Percentiles rank a stretch among this genome's conserved stretches.
Conservation (phyloP, 306 rosid genomes). For the Inga leiocalycina region DNA sequence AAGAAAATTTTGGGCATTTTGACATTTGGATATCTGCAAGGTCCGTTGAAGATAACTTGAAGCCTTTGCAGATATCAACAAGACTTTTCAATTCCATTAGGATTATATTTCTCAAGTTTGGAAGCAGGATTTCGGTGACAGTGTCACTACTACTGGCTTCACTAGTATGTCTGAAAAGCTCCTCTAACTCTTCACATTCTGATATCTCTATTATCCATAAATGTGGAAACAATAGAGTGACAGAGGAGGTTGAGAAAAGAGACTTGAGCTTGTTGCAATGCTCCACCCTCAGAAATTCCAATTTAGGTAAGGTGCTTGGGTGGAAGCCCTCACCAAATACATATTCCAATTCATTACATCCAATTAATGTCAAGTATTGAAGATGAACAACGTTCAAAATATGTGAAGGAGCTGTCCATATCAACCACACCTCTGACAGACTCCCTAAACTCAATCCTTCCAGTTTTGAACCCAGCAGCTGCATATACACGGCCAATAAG, state of each 20-base stretch:
- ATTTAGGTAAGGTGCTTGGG: no score
- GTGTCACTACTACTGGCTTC: neutral
- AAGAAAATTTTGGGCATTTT: neutral
- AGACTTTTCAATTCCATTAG: neutral
- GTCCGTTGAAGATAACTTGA: neutral
- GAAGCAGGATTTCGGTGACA: neutral
- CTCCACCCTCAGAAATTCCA: neutral
- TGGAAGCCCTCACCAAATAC: neutral
- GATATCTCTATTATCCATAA: neutral
- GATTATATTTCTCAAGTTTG: rapidly evolving
- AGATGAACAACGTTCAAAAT: neutral
- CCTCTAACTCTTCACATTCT: neutral
- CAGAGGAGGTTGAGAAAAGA: neutral
- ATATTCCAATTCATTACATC: neutral
- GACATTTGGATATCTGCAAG: rapidly evolving
- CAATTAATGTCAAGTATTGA: rapidly evolving
- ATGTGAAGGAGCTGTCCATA: neutral
- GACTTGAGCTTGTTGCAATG: neutral
- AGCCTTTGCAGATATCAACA: neutral
- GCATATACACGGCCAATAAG: neutral
- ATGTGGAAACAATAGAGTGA: neutral
- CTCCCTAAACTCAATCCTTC: rapidly evolving
- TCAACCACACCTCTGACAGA: neutral
- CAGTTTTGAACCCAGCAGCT: neutral
- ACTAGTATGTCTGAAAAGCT: neutral